Percentiles rank a stretch among this genome's conserved stretches.
Evolutionary conservation across 371 early-diverging fungal genomes (phyloP).

Genomic region (Lichtheimia corymbifera): DNA sequence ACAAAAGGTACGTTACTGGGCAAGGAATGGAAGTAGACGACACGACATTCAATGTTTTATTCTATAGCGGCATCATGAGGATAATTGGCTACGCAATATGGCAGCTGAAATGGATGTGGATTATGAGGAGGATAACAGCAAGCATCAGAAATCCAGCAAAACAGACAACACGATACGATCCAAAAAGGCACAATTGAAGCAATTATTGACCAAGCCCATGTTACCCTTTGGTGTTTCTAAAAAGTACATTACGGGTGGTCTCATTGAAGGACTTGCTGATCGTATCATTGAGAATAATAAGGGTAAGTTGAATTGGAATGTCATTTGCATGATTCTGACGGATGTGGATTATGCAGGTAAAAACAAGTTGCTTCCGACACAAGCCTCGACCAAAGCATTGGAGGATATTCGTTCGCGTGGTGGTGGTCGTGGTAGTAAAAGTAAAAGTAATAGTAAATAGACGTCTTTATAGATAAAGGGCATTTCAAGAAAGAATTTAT

Average conservation of each 20-base stretch:
- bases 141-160: slow-evolving; percentile 22
- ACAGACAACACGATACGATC: slow-evolving; percentile 48
- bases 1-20: slow-evolving; percentile 51
- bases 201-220: slow-evolving; percentile 62
- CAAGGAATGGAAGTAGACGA: not conserved
- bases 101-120: slow-evolving; percentile 87
- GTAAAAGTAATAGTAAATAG: not conserved
- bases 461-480: no score
- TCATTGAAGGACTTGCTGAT: slow-evolving; percentile 64
- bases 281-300: slow-evolving; percentile 52
- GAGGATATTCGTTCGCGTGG: slow-evolving; percentile 11
- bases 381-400: slow-evolving; percentile 17
- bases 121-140: slow-evolving; percentile 50
- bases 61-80: slow-evolving; percentile 57
- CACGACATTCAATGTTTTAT: not conserved
- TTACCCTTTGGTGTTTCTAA: slow-evolving; percentile 74
- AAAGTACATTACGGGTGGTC: slow-evolving; percentile 75
- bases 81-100: slow-evolving; percentile 83
- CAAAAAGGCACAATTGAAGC: slow-evolving; percentile 60
- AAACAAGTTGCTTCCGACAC: slow-evolving; percentile 14
- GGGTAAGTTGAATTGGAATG: not conserved
- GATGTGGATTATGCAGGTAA: not conserved
- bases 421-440: not conserved
- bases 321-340: no score
- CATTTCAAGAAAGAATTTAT: not conserved